These are phyloP conservation scores for Vigna trinervia DNA, from an alignment of 306 rosid genomes.

Conservation along the genomic window DNA sequence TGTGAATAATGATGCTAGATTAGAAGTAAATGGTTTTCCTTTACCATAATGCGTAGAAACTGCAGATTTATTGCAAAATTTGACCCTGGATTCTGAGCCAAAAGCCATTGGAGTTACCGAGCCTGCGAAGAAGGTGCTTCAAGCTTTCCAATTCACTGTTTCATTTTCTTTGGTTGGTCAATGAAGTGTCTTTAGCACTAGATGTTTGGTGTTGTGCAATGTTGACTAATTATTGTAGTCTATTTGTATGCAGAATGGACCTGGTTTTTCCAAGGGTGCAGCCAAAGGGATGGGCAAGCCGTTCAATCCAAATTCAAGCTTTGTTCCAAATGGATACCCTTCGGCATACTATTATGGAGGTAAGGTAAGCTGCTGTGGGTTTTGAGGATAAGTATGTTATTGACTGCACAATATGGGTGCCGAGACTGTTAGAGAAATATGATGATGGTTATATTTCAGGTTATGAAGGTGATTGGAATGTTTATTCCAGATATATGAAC, in stretches of 20 bases:
- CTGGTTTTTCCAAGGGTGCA: constrained; percentile 36
- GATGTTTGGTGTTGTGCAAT: not conserved
- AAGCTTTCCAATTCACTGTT: not conserved
- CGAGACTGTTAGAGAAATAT: not conserved
- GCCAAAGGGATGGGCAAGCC: constrained; percentile 50
- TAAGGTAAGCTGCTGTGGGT: constrained; percentile 52
- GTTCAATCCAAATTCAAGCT: constrained; percentile 52
- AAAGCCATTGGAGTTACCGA: constrained; percentile 42
- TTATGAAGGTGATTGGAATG: constrained; percentile 53
- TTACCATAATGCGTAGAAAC: constrained; percentile 8
- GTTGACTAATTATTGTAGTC: not conserved
- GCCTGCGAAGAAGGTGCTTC: constrained; percentile 49
- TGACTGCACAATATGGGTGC: not conserved
- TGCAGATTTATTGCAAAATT: constrained; percentile 51
- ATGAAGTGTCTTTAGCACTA: not conserved
- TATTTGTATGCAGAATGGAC: constrained; percentile 47
- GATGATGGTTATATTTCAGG: constrained; percentile 34
- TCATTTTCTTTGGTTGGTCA: not conserved
- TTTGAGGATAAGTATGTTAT: not conserved
- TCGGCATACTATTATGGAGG: constrained; percentile 62
- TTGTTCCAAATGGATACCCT: constrained; percentile 48
- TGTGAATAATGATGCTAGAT: not conserved
- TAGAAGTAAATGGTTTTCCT: constrained; percentile 25
- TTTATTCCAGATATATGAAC: constrained; percentile 49
- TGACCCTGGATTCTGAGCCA: constrained; percentile 53